Percentiles rank a stretch among this genome's conserved stretches.
These are phyloP conservation scores for Sarocladiaceae sp. DNA, from an alignment of 2,329 filamentous ascomycete species.

Conservation along the genomic window DNA sequence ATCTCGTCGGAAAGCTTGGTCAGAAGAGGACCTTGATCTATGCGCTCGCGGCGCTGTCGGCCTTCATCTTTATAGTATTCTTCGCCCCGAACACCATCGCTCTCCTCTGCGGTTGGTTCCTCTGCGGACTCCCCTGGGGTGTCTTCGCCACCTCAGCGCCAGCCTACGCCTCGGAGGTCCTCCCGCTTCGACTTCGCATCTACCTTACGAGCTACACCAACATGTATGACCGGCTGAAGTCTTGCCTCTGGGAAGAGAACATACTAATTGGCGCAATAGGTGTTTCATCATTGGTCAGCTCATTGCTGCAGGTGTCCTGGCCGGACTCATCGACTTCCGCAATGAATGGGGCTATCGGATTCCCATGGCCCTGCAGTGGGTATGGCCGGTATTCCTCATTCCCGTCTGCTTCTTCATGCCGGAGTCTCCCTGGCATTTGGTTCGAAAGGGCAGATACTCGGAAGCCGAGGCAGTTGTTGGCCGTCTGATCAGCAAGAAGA, in stretches of 20 bases:
- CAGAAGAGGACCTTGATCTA: constrained; percentile 34
- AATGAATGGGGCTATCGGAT: constrained; percentile 35
- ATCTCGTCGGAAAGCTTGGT: constrained; percentile 32
- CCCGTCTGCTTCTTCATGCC: constrained; percentile 30
- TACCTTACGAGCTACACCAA: constrained; percentile 35
- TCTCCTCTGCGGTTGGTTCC: constrained; percentile 31
- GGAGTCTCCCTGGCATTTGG: constrained; percentile 19
- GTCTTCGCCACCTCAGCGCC: constrained; percentile 32
- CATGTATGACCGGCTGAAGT: constrained; percentile 19
- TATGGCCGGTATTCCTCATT: constrained; percentile 33
- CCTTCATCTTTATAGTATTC: constrained; percentile 35
- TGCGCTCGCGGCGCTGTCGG: constrained; percentile 27
- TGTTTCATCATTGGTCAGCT: constrained; percentile 34
- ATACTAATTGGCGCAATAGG: neutral
- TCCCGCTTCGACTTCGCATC: constrained; percentile 24
- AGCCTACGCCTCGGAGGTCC: constrained; percentile 35
- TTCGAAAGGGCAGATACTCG: constrained; percentile 4
- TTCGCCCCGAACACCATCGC: constrained; percentile 28
- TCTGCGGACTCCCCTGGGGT: constrained; percentile 35
- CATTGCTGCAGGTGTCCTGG: constrained; percentile 22
- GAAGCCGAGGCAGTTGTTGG: constrained; percentile 8
- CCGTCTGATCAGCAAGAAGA: constrained; percentile 5
- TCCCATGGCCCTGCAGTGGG: constrained; percentile 38
- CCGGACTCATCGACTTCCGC: constrained; percentile 13
- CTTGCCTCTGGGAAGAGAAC: neutral